These are phyloP conservation scores for Arabidopsis hybrid DNA, from an alignment of 441 rosid genomes.

Conservation along the genomic window DNA sequence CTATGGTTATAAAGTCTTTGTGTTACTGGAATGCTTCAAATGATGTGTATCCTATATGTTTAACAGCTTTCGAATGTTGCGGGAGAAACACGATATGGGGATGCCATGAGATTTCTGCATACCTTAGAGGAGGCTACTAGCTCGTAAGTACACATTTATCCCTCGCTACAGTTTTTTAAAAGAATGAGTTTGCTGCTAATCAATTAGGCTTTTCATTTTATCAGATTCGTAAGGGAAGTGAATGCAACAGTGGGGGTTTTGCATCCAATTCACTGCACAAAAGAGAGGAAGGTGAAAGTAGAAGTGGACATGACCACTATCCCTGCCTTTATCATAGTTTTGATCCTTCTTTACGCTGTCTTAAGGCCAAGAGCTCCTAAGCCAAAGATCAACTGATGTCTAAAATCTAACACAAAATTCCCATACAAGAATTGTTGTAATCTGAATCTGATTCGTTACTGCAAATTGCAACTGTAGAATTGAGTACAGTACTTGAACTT, in stretches of 20 bases:
- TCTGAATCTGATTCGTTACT: conserved; percentile 19
- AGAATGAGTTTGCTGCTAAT: not conserved
- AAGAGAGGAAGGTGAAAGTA: conserved; percentile 75
- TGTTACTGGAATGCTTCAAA: conserved; percentile 7
- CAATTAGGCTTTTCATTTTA: not conserved
- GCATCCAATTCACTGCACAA: conserved; percentile 92
- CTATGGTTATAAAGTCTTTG: not conserved
- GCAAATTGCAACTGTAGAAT: conserved; percentile 16
- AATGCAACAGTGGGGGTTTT: conserved; percentile 75
- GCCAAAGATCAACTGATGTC: conserved; percentile 88
- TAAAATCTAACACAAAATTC: not conserved
- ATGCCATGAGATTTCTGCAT: conserved; percentile 78
- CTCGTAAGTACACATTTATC: conserved; percentile 54
- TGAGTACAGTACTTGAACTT: conserved; percentile 9
- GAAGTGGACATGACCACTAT: conserved; percentile 79
- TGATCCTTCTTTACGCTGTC: conserved; percentile 65
- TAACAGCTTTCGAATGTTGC: conserved; percentile 73
- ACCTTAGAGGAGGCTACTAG: conserved; percentile 83
- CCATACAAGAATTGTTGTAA: conserved; percentile 26
- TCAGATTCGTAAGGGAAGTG: conserved; percentile 85
- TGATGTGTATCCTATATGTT: conserved; percentile 22
- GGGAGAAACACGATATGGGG: conserved; percentile 83
- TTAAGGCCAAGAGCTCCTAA: conserved; percentile 84
- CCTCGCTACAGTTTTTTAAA: not conserved
- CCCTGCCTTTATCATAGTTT: conserved; percentile 78